Evolutionary conservation across 208 protist genomes (phyloP).

Genomic region (Trichomonas vaginalis): DNA sequence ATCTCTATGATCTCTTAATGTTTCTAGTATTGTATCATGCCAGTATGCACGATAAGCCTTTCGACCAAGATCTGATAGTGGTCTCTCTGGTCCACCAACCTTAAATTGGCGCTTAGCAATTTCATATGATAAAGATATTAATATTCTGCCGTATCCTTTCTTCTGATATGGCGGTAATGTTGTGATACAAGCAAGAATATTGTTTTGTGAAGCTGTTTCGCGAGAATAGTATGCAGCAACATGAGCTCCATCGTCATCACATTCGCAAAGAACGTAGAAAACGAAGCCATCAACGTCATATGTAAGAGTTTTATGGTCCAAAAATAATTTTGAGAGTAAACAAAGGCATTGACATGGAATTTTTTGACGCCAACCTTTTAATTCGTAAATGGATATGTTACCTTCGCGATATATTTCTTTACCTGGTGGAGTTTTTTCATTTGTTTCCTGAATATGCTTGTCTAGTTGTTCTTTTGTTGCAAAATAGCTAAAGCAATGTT

Average conservation of each 20-base stretch:
- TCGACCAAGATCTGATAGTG: conserved; percentile 88
- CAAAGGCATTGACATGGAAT: conserved; percentile 74
- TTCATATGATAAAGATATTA: conserved; percentile 92
- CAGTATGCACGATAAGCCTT: conserved; percentile 37
- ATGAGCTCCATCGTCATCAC: conserved; percentile 68
- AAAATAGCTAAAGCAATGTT: conserved; percentile 18
- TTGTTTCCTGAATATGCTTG: not conserved
- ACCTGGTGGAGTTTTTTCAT: conserved; percentile 57
- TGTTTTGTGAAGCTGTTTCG: conserved; percentile 40
- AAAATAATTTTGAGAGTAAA: conserved; percentile 92
- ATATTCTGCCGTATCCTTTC: conserved; percentile 86
- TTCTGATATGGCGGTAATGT: conserved; percentile 81
- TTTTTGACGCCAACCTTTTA: conserved; percentile 37
- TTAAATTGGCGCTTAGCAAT: conserved; percentile 64
- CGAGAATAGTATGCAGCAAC: conserved; percentile 87
- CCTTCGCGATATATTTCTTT: conserved; percentile 61
- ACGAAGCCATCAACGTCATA: conserved; percentile 96
- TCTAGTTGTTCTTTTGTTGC: not conserved
- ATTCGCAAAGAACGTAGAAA: conserved; percentile 88
- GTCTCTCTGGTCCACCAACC: conserved; percentile 69
- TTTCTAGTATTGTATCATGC: not conserved
- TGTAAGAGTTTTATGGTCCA: conserved; percentile 98
- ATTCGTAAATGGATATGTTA: conserved; percentile 71
- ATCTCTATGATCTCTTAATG: not conserved
- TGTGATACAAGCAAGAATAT: conserved; percentile 71